These are phyloP conservation scores for Thielaviopsis punctulata DNA, from an alignment of 2,329 filamentous ascomycete species.

Conservation along the genomic window DNA sequence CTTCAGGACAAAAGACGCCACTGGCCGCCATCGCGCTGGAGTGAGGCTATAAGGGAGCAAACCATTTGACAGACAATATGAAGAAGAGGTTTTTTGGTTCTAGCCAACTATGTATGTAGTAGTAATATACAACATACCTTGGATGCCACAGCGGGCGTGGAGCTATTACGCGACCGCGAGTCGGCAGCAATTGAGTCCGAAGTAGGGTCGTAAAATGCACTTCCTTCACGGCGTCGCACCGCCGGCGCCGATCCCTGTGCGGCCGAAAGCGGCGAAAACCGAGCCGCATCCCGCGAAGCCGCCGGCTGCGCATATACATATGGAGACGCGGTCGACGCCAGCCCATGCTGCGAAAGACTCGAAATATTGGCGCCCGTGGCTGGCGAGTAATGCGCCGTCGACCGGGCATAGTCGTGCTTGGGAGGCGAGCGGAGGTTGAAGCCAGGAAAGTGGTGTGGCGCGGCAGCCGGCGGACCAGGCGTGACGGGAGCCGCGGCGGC, in stretches of 20 bases:
- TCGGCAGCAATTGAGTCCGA: slow-evolving; percentile 33
- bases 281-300: neutral
- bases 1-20: neutral
- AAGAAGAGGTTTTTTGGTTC: too few species aligned
- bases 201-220: slow-evolving; percentile 37
- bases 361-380: slow-evolving; percentile 14
- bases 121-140: slow-evolving; percentile 24
- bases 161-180: slow-evolving; percentile 27
- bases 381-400: neutral
- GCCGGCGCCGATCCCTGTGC: slow-evolving; percentile 21
- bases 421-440: slow-evolving; percentile 35
- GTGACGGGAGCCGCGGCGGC: too few species aligned
- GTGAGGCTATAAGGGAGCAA: neutral
- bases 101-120: neutral
- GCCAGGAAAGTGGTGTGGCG: slow-evolving; percentile 24
- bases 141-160: slow-evolving; percentile 19
- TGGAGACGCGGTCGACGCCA: slow-evolving; percentile 4
- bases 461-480: slow-evolving; percentile 5
- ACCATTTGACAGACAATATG: neutral
- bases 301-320: neutral
- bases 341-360: slow-evolving; percentile 10
- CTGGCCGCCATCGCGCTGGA: neutral
- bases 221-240: slow-evolving; percentile 20
- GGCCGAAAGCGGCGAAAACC: slow-evolving; percentile 13
- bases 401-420: slow-evolving; percentile 24